A percentile compares a stretch with the other conserved stretches of the same genome.
Conservation (phyloP, 805 yeast species). For the Trichomonascus vanleenenianus region DNA sequence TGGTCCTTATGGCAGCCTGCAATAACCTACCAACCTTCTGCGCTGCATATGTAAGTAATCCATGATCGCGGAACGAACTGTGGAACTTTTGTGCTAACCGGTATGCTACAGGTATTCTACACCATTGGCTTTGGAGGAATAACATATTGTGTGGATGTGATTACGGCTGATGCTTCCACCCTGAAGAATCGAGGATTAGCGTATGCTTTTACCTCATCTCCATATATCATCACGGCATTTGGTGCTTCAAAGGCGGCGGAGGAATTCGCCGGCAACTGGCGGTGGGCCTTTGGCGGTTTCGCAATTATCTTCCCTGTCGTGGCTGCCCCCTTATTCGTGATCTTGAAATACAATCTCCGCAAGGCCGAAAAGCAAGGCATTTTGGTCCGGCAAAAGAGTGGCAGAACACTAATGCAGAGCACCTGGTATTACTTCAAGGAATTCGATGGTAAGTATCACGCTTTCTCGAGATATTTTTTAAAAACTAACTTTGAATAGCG, state of each 20-base stretch:
- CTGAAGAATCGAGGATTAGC: conserved; percentile 37
- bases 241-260: conserved; percentile 27
- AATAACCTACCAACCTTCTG: conserved; percentile 45
- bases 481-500: conserved; percentile 7
- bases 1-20: conserved; percentile 50
- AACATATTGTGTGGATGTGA: conserved; percentile 42
- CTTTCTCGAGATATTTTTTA: no score
- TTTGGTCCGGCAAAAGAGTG: conserved; percentile 9
- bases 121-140: conserved; percentile 51
- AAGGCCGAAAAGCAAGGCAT: conserved; percentile 27
- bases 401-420: conserved; percentile 18
- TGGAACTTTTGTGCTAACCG: conserved; percentile 99
- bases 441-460: conserved; percentile 25
- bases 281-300: conserved; percentile 47
- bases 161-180: conserved; percentile 53
- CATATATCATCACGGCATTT: conserved; percentile 30
- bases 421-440: conserved; percentile 25
- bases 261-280: conserved; percentile 30
- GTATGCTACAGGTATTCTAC: conserved; percentile 57
- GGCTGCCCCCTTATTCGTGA: conserved; percentile 20
- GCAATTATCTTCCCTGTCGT: conserved; percentile 38
- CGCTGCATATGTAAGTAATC: conserved; percentile 38
- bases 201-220: conserved; percentile 26
- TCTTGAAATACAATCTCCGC: conserved; percentile 24
- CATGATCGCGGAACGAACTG: no score